Percentiles rank a stretch among this genome's conserved stretches.
phyloP scores from a whole-genome alignment of 495 filamentous ascomycete species.

The Aspergillus homomorphus region DNA sequence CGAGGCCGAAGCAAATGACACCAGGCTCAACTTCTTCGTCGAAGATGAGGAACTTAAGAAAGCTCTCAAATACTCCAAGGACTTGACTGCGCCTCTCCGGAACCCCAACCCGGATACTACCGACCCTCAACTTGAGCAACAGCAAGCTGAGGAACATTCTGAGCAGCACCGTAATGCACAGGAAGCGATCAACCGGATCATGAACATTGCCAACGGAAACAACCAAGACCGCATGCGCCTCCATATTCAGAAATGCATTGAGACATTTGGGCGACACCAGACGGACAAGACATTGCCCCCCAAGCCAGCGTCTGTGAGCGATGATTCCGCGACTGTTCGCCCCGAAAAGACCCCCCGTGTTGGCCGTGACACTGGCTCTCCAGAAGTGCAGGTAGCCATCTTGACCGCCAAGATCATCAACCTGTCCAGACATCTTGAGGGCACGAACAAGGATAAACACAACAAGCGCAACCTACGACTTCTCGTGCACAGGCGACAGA shows the following conservation, averaged over 20 bases:
- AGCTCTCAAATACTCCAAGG: constrained; percentile 61
- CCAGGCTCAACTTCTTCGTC: constrained; percentile 71
- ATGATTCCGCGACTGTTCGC: constrained; percentile 26
- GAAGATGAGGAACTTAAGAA: constrained; percentile 58
- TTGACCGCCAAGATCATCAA: constrained; percentile 90
- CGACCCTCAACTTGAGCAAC: constrained; percentile 46
- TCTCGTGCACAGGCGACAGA: constrained; percentile 86
- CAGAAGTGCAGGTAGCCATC: constrained; percentile 96
- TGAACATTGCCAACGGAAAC: constrained; percentile 68
- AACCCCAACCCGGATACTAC: constrained; percentile 29
- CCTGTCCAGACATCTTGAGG: constrained; percentile 59
- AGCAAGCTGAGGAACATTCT: constrained; percentile 26
- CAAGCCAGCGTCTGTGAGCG: constrained; percentile 39
- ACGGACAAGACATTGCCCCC: constrained; percentile 70
- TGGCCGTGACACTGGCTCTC: constrained; percentile 86
- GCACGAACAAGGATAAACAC: constrained; percentile 69
- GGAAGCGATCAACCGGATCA: constrained; percentile 73
- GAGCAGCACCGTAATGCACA: constrained; percentile 32
- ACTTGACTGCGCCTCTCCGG: constrained; percentile 55
- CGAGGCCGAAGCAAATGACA: constrained; percentile 26
- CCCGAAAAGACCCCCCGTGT: constrained; percentile 61
- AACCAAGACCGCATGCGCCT: constrained; percentile 71
- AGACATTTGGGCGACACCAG: constrained; percentile 83
- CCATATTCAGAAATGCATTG: constrained; percentile 79
- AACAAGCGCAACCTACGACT: constrained; percentile 87